A percentile compares a stretch with the other conserved stretches of the same genome.
Conservation (phyloP, 2,329 filamentous ascomycete species). For the Monilinia aucupariae region DNA sequence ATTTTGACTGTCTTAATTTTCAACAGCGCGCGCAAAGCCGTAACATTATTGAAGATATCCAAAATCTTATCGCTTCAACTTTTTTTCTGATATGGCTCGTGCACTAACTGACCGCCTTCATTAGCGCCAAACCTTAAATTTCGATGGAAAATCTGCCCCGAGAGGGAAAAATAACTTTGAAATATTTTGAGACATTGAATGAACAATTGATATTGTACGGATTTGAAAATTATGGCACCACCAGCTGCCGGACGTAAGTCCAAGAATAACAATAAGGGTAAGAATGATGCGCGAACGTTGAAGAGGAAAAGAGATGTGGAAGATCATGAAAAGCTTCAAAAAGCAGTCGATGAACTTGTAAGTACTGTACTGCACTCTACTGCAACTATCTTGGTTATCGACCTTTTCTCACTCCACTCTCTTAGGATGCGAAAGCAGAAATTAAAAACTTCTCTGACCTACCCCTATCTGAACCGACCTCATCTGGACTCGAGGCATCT, state of each 20-base stretch:
- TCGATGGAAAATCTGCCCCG: conserved; percentile 5
- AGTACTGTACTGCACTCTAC: conserved; percentile 17
- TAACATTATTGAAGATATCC: conserved; percentile 3
- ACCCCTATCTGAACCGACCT: conserved; percentile 77
- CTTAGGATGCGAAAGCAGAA: conserved; percentile 33
- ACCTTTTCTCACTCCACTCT: conserved; percentile 20
- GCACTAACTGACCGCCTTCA: conserved; percentile 5
- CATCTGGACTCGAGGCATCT: conserved; percentile 71
- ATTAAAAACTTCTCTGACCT: conserved; percentile 71
- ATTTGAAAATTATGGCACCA: conserved; percentile 27
- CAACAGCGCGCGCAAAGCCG: conserved; percentile 10
- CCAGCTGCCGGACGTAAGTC: conserved; percentile 24
- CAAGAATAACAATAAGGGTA: conserved; percentile 22
- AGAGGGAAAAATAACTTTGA: conserved; percentile 15
- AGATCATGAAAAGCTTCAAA: conserved; percentile 32
- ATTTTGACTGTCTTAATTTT: conserved; percentile 42
- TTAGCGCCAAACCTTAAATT: conserved; percentile 21
- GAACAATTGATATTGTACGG: background rate
- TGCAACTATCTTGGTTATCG: conserved; percentile 1
- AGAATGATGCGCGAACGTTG: conserved; percentile 27
- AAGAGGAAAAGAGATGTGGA: conserved; percentile 35
- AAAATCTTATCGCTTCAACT: conserved; percentile 20
- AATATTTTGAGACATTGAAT: conserved; percentile 10
- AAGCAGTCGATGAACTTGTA: conserved; percentile 33
- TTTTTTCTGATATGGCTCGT: conserved; percentile 15